A percentile compares a stretch with the other conserved stretches of the same genome.
Conservation (phyloP, 2,329 filamentous ascomycete genomes). For the Ophiocordyceps camponoti-leonardi region DNA sequence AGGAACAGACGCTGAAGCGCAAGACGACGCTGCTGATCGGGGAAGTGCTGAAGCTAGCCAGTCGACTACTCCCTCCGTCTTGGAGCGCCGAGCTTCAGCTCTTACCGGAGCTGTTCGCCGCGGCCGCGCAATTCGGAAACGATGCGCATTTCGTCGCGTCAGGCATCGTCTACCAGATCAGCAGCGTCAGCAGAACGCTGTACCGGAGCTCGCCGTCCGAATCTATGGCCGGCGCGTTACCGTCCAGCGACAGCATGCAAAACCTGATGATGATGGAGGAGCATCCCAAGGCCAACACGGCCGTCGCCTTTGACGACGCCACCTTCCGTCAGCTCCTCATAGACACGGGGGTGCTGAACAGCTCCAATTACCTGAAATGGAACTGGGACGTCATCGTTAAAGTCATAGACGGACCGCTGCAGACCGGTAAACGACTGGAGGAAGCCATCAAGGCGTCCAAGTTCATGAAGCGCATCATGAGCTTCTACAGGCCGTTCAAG, state of each 20-base stretch:
- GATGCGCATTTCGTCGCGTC: slow-evolving; percentile 67
- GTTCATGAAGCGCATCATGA: slow-evolving; percentile 86
- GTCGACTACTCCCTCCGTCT: slow-evolving; percentile 62
- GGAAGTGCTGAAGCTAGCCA: slow-evolving; percentile 78
- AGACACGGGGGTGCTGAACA: slow-evolving; percentile 74
- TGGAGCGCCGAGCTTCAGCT: slow-evolving; percentile 79
- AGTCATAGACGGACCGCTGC: slow-evolving; percentile 81
- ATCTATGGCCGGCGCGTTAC: slow-evolving; percentile 17
- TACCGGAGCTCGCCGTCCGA: slow-evolving; percentile 54
- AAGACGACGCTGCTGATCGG: slow-evolving; percentile 85
- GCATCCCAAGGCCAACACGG: slow-evolving; percentile 31
- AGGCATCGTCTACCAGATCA: slow-evolving; percentile 91
- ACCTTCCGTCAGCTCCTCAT: slow-evolving; percentile 48
- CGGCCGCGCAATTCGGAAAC: slow-evolving; percentile 53
- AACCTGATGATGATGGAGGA: slow-evolving; percentile 37
- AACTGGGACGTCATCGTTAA: slow-evolving; percentile 88
- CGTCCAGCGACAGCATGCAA: slow-evolving; percentile 26
- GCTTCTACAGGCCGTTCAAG: slow-evolving; percentile 94
- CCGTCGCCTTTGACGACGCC: slow-evolving; percentile 36
- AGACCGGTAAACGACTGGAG: slow-evolving; percentile 79
- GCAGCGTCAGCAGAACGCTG: slow-evolving; percentile 85
- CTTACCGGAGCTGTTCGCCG: slow-evolving; percentile 67
- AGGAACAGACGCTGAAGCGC: slow-evolving; percentile 56
- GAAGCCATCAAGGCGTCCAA: slow-evolving; percentile 91
- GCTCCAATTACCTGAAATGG: slow-evolving; percentile 88